Conservation (phyloP, 306 rosid genomes). For the Acacia melanoxylon region DNA sequence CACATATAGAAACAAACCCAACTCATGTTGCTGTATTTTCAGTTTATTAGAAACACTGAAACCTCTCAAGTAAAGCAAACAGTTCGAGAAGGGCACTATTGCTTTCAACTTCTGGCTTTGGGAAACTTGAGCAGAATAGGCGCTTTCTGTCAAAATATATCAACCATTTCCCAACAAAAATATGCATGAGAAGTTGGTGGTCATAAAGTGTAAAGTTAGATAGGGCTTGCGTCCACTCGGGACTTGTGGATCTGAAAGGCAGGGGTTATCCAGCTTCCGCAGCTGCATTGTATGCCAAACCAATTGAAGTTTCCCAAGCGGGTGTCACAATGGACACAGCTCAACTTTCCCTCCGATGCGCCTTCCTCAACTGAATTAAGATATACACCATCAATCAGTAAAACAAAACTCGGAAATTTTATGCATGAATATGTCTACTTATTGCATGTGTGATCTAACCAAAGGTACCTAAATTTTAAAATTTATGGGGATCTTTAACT, state of each 20-base stretch:
- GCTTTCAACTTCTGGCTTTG: constrained; percentile 27
- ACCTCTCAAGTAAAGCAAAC: constrained; percentile 25
- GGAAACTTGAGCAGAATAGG: constrained; percentile 32
- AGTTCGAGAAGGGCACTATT: constrained; percentile 16
- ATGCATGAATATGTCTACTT: constrained; percentile 8
- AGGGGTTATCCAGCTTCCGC: constrained; percentile 98
- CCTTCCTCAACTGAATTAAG: constrained; percentile 86
- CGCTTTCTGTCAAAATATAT: background rate
- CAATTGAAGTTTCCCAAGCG: constrained; percentile 95
- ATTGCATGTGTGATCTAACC: background rate
- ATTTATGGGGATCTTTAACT: background rate
- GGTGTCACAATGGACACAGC: constrained; percentile 84
- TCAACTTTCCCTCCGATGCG: constrained; percentile 85
- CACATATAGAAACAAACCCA: background rate
- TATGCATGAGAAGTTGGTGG: constrained; percentile 8
- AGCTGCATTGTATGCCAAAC: constrained; percentile 96
- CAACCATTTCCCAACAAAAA: background rate
- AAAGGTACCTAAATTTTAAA: background rate
- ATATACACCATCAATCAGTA: constrained; percentile 25
- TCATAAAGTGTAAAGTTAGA: constrained; percentile 38
- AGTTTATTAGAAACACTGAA: constrained; percentile 20
- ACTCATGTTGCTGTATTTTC: constrained; percentile 16
- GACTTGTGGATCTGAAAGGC: constrained; percentile 94
- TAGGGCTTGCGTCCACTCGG: constrained; percentile 71
- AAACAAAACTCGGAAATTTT: constrained; percentile 13